A percentile compares a stretch with the other conserved stretches of the same genome.
Evolutionary conservation across 306 rosid species (phyloP).

Genomic region (Cicer judaicum): DNA sequence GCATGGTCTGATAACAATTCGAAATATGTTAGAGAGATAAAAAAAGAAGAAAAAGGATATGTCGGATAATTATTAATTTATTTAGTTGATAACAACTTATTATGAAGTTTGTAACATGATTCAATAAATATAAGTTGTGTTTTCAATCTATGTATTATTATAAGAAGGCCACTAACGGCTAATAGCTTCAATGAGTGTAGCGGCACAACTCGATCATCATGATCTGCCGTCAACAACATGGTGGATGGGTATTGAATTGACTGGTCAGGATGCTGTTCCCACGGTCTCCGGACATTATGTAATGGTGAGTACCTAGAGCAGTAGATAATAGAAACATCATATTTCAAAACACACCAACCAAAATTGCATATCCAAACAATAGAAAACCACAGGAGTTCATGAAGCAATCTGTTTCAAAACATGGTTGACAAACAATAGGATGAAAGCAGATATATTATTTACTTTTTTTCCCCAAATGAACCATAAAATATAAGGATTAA

Average conservation of each 20-base stretch:
- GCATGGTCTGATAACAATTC: conserved; percentile 67
- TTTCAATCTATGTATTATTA: background rate
- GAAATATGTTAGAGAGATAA: conserved; percentile 11
- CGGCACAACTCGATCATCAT: conserved; percentile 97
- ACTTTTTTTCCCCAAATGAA: background rate
- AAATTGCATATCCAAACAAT: conserved; percentile 7
- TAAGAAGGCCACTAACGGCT: conserved; percentile 68
- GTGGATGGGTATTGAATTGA: conserved; percentile 83
- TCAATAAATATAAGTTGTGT: conserved; percentile 11
- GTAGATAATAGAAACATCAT: conserved; percentile 17
- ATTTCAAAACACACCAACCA: background rate
- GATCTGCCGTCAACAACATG: conserved; percentile 97
- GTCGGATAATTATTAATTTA: background rate
- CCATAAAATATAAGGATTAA: conserved; percentile 25
- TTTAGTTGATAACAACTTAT: conserved; percentile 13
- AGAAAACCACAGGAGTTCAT: conserved; percentile 18
- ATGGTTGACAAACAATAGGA: conserved; percentile 13
- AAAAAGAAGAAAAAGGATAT: background rate
- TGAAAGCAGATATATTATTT: background rate
- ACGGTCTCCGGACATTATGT: conserved; percentile 90
- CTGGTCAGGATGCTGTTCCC: conserved; percentile 69
- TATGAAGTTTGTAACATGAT: conserved; percentile 12
- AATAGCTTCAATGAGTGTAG: conserved; percentile 83
- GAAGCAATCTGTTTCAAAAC: conserved; percentile 24
- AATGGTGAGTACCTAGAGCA: conserved; percentile 88